Conservation (phyloP, 1,284 basidiomycete genomes). For the Amylostereum areolatum region DNA sequence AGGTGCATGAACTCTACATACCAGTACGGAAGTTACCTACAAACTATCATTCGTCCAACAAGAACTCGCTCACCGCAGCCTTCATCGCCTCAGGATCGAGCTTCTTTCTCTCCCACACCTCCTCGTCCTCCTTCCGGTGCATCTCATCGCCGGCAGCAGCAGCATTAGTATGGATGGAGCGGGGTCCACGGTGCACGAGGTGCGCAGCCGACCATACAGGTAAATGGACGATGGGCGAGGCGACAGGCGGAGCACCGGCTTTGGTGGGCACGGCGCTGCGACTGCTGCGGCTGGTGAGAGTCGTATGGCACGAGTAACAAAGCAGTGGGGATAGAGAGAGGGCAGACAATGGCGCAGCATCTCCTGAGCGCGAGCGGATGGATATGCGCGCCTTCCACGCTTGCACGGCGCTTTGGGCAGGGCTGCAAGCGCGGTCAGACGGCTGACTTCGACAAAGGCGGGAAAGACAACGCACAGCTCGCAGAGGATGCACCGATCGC, state of each 20-base stretch:
- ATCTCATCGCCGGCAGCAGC: neutral
- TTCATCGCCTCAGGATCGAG: conserved; percentile 23
- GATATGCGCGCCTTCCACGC: conserved; percentile 74
- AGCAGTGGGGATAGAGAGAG: conserved; percentile 43
- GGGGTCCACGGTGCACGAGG: neutral
- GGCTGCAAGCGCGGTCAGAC: conserved; percentile 34
- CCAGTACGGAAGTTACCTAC: too few relatives aligned
- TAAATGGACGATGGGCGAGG: conserved; percentile 16
- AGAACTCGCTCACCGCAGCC: conserved; percentile 27
- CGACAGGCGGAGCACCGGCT: conserved; percentile 4
- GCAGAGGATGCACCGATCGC: conserved; percentile 60
- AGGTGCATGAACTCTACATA: too few relatives aligned
- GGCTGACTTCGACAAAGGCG: neutral
- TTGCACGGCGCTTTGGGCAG: conserved; percentile 61
- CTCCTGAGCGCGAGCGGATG: conserved; percentile 46
- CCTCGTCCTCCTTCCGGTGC: conserved; percentile 3
- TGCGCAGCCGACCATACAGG: conserved; percentile 31
- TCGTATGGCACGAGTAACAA: conserved; percentile 75
- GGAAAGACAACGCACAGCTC: conserved; percentile 46
- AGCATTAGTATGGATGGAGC: neutral
- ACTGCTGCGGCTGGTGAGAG: conserved; percentile 58
- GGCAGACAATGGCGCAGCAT: conserved; percentile 11
- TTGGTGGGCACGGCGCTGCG: conserved; percentile 20
- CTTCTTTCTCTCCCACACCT: conserved; percentile 17
- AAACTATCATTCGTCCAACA: conserved; percentile 18